Evolutionary conservation across 2,329 filamentous ascomycete genomes (phyloP).

Genomic region (Botryotinia globosa): DNA sequence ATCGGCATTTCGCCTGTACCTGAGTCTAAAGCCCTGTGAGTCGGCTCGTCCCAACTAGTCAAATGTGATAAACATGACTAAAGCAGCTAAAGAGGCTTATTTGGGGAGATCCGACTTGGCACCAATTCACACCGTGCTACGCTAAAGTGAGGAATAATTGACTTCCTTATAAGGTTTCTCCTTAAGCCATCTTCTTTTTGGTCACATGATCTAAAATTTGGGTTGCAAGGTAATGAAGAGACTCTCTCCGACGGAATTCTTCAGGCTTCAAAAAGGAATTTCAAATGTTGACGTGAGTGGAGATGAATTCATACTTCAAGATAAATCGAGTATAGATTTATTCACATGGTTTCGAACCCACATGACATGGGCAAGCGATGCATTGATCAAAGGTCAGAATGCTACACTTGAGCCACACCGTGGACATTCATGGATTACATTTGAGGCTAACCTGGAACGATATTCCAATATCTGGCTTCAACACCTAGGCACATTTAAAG

Average conservation of each 20-base stretch:
- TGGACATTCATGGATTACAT: background rate
- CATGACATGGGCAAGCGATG: no score
- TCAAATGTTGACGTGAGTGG: background rate
- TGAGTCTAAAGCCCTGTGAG: background rate
- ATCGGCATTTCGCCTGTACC: background rate
- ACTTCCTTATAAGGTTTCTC: background rate
- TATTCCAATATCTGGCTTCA: background rate
- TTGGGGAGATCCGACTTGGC: constrained; percentile 15
- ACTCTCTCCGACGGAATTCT: background rate
- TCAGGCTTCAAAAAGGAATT: background rate
- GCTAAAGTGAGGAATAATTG: background rate
- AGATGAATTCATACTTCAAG: background rate
- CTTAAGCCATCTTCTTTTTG: background rate
- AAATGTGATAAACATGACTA: background rate
- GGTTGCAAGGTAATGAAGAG: background rate
- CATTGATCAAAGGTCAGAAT: background rate
- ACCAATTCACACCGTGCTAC: background rate
- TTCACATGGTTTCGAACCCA: background rate
- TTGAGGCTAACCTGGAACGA: background rate
- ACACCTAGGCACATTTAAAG: background rate
- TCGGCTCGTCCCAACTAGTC: background rate
- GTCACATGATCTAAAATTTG: background rate
- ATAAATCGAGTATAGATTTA: background rate
- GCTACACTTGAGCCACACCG: background rate
- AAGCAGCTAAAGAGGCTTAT: background rate